These are phyloP conservation scores for Mycena polygramma DNA, from an alignment of 768 basidiomycete genomes.

Conservation along the genomic window DNA sequence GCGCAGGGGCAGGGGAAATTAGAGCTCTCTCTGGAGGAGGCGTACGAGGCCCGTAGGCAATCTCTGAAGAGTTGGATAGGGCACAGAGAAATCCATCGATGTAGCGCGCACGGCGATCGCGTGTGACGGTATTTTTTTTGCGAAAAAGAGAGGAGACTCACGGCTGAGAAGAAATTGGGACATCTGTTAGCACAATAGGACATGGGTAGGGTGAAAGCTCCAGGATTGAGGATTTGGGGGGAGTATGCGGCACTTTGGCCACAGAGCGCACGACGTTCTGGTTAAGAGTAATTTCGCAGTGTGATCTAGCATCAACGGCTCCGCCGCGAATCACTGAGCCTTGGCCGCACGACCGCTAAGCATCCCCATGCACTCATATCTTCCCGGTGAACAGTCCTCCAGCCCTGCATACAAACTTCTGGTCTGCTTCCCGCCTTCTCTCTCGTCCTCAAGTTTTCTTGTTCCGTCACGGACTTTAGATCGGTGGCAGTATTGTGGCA, in stretches of 20 bases:
- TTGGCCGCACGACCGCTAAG: no score
- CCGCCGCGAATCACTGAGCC: background rate
- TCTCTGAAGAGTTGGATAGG: background rate
- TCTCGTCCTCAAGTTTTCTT: background rate
- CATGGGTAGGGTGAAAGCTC: constrained; percentile 58
- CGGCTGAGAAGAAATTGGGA: constrained; percentile 55
- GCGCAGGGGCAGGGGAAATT: constrained; percentile 7
- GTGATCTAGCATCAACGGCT: background rate
- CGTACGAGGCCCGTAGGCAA: background rate
- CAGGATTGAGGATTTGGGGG: constrained; percentile 52
- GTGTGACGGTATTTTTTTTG: constrained; percentile 34
- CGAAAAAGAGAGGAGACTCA: constrained; percentile 42
- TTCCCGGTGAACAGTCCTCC: no score
- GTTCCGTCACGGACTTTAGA: background rate
- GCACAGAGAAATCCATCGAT: constrained; percentile 8
- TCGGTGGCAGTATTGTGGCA: constrained; percentile 17
- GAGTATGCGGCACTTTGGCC: constrained; percentile 35
- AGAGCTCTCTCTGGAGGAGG: background rate
- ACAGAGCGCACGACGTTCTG: constrained; percentile 23
- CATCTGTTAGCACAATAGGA: constrained; percentile 56
- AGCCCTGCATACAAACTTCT: no score
- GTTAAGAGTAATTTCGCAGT: background rate
- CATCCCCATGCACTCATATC: no score
- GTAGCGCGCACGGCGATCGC: constrained; percentile 22
- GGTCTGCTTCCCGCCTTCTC: background rate